Conservation (phyloP, 345 rosid genomes). For the Brassica juncea region DNA sequence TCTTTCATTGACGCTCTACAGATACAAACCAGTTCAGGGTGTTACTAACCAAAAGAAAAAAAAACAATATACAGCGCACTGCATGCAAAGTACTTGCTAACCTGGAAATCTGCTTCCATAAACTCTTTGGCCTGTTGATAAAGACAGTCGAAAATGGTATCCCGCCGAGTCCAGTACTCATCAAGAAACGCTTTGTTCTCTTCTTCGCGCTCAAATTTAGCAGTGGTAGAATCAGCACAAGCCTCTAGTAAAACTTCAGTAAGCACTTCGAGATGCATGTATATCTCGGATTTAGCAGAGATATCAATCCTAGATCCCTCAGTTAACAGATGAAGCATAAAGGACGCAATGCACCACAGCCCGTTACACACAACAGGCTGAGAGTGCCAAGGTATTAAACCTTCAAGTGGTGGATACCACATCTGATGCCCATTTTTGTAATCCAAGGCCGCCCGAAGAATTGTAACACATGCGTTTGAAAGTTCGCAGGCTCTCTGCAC, state of each 20-base stretch:
- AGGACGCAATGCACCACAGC: slow-evolving; percentile 73
- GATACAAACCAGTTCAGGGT: slow-evolving; percentile 11
- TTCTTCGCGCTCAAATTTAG: slow-evolving; percentile 69
- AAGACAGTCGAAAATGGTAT: slow-evolving; percentile 67
- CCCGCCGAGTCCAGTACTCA: slow-evolving; percentile 79
- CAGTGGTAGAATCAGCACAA: slow-evolving; percentile 62
- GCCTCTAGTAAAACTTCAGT: slow-evolving; percentile 78
- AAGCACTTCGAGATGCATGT: slow-evolving; percentile 57
- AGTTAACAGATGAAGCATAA: slow-evolving; percentile 65
- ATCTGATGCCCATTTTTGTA: slow-evolving; percentile 76
- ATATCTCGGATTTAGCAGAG: slow-evolving; percentile 63
- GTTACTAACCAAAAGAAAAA: too few species aligned
- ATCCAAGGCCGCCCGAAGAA: slow-evolving; percentile 61
- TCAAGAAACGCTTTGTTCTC: slow-evolving; percentile 66
- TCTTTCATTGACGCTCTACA: slow-evolving; percentile 55
- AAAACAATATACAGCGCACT: background rate
- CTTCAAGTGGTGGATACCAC: slow-evolving; percentile 95
- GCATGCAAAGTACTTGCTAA: slow-evolving; percentile 33
- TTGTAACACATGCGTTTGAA: slow-evolving; percentile 66
- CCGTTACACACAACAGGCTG: slow-evolving; percentile 72
- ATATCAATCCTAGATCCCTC: slow-evolving; percentile 56
- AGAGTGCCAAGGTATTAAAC: slow-evolving; percentile 81
- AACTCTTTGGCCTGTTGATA: slow-evolving; percentile 66
- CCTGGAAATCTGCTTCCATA: slow-evolving; percentile 53
- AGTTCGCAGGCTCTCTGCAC: slow-evolving; percentile 76